These are phyloP conservation scores for Stentor coeruleus DNA, from an alignment of 73 alveolate species.

Conservation along the genomic window DNA sequence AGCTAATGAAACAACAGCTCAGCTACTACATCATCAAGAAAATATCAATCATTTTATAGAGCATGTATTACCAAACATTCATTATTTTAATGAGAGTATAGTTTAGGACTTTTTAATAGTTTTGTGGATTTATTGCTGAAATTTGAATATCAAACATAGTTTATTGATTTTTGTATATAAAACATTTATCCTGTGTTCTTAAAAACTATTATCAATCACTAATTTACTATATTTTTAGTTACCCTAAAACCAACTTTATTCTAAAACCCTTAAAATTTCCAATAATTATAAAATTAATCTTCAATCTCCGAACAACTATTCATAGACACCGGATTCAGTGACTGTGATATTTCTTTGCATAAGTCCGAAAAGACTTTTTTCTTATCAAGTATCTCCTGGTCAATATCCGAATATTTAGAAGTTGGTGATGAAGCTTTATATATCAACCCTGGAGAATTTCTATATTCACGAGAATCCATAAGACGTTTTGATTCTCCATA, in stretches of 20 bases:
- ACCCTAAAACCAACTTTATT: no score
- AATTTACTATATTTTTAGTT: no score
- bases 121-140: no score
- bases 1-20: not conserved
- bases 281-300: not conserved
- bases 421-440: not conserved
- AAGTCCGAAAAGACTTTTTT: not conserved
- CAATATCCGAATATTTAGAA: not conserved
- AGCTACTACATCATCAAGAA: constrained; percentile 6
- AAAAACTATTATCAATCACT: no score
- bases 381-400: not conserved
- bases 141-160: no score
- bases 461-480: not conserved
- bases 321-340: not conserved
- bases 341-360: not conserved
- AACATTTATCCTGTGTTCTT: no score
- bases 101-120: no score
- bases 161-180: no score
- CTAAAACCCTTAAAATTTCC: no score
- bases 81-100: no score
- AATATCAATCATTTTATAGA: not conserved
- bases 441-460: not conserved
- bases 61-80: not conserved
- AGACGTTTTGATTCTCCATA: no score
- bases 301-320: not conserved